phyloP scores from a whole-genome alignment of 345 rosid species.

The Eutrema heterophyllum region DNA sequence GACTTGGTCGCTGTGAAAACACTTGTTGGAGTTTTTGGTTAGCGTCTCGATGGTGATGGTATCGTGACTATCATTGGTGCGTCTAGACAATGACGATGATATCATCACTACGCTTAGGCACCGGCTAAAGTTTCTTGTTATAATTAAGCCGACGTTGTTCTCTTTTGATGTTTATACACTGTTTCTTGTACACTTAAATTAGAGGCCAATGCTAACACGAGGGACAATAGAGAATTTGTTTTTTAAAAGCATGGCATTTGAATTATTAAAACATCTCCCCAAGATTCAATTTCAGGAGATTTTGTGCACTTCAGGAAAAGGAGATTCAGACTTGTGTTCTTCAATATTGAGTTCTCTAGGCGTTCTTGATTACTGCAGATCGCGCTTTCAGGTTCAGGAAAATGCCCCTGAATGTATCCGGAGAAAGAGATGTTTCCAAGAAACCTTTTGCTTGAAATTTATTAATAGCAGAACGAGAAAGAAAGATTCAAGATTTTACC shows the following conservation, averaged over 20 bases:
- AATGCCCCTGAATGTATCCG: slow-evolving; percentile 51
- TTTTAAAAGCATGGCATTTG: neutral
- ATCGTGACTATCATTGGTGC: no score
- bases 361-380: slow-evolving; percentile 53
- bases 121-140: no score
- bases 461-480: neutral
- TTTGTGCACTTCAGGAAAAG: neutral
- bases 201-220: neutral
- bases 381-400: slow-evolving; percentile 83
- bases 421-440: neutral
- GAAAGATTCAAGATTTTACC: slow-evolving; percentile 39
- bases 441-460: neutral
- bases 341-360: slow-evolving; percentile 26
- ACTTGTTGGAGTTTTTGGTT: no score
- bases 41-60: no score
- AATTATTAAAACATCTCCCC: neutral
- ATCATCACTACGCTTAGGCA: no score
- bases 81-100: no score
- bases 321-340: neutral
- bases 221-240: neutral
- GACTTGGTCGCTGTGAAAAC: no score
- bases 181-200: neutral
- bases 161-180: neutral
- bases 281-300: neutral
- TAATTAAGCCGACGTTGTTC: no score